Evolutionary conservation across 805 yeast species (phyloP).

Genomic region (Middelhovenomyces tepae): DNA sequence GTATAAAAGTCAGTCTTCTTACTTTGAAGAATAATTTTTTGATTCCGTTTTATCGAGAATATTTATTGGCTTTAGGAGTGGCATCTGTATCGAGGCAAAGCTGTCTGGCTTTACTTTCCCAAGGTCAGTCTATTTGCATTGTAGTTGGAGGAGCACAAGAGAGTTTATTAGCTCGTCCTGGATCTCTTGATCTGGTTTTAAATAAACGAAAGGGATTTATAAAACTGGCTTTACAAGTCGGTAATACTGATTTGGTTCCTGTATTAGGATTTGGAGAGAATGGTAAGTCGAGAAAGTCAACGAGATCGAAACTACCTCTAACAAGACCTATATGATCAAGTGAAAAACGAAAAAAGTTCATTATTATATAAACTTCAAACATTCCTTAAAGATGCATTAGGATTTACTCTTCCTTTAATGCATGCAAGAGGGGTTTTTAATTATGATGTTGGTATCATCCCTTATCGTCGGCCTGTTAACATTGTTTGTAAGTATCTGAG

Average conservation of each 20-base stretch:
- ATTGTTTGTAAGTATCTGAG: conserved; percentile 46
- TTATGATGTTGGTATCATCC: conserved; percentile 84
- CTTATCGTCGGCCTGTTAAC: conserved; percentile 72
- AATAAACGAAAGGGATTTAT: conserved; percentile 81
- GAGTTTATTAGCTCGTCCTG: conserved; percentile 57
- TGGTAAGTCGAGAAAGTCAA: conserved; percentile 14
- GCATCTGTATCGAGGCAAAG: conserved; percentile 75
- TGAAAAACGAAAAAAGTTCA: conserved; percentile 37
- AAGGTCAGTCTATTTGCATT: conserved; percentile 70
- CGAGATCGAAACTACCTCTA: background rate
- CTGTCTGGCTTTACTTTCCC: conserved; percentile 51
- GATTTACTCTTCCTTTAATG: conserved; percentile 85
- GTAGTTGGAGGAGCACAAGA: conserved; percentile 97
- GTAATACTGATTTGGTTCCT: conserved; percentile 77
- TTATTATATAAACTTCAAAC: conserved; percentile 50
- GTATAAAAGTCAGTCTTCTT: conserved; percentile 67
- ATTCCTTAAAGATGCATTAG: conserved; percentile 60
- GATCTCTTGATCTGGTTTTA: conserved; percentile 57
- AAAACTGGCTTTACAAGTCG: conserved; percentile 71
- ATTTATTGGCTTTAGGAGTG: conserved; percentile 68
- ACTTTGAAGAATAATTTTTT: conserved; percentile 78
- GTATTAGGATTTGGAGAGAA: conserved; percentile 88
- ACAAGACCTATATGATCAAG: conserved; percentile 41
- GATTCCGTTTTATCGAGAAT: conserved; percentile 84
- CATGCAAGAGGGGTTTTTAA: conserved; percentile 89